phyloP scores from a whole-genome alignment of 164 flowering plant genomes.

The Houttuynia cordata region DNA sequence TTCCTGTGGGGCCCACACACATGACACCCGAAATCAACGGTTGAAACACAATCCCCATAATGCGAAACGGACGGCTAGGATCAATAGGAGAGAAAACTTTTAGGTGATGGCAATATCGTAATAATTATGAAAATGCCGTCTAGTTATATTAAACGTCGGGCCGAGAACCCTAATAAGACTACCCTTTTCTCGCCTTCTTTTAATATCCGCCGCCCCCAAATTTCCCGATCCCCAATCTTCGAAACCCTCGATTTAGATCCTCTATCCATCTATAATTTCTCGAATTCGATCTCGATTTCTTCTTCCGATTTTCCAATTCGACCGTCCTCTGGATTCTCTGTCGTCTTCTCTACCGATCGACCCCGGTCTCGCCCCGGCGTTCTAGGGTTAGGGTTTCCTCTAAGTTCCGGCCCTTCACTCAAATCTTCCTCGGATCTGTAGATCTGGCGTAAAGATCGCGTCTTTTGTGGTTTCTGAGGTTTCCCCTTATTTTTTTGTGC shows the following conservation, averaged over 20 bases:
- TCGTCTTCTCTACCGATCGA: conserved; percentile 10
- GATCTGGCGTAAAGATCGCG: neutral
- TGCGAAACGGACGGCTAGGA: too few species aligned
- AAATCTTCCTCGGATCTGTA: conserved; percentile 6
- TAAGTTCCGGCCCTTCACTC: neutral
- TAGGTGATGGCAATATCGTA: too few species aligned
- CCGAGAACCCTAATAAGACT: too few species aligned
- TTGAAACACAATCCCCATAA: too few species aligned
- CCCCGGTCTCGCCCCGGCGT: neutral
- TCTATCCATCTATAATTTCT: too few species aligned
- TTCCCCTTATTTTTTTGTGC: conserved; percentile 5
- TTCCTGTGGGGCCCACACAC: too few species aligned
- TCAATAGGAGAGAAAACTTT: too few species aligned
- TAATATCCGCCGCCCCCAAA: too few species aligned
- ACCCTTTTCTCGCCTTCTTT: too few species aligned
- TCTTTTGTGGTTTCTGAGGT: neutral
- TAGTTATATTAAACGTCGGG: too few species aligned
- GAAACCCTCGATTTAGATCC: neutral
- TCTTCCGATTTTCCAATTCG: neutral
- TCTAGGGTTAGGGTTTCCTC: conserved; percentile 37
- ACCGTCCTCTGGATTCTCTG: neutral
- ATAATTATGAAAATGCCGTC: too few species aligned
- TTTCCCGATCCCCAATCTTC: neutral
- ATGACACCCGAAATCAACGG: too few species aligned
- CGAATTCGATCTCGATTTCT: conserved; percentile 2